These are phyloP conservation scores for Martiniozyma abietophila DNA, from an alignment of 805 yeast species.

Conservation along the genomic window DNA sequence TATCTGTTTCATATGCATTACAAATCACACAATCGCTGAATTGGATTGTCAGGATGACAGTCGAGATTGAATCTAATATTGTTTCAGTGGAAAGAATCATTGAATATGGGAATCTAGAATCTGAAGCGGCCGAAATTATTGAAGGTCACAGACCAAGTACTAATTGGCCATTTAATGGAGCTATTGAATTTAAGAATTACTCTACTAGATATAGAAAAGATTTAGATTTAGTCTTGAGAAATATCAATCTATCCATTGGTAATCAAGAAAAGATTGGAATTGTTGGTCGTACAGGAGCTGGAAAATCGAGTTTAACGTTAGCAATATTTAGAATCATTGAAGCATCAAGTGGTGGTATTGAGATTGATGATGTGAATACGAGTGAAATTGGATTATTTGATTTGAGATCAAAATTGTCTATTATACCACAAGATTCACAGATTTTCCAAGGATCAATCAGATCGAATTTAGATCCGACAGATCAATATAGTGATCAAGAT, in stretches of 20 bases:
- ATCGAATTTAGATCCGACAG: constrained; percentile 80
- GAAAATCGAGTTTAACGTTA: constrained; percentile 77
- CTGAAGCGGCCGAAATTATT: constrained; percentile 69
- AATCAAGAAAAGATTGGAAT: constrained; percentile 85
- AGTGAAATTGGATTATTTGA: constrained; percentile 65
- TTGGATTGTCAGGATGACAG: constrained; percentile 98
- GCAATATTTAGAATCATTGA: constrained; percentile 84
- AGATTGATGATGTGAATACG: constrained; percentile 63
- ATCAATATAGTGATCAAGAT: constrained; percentile 57
- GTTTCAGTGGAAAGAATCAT: constrained; percentile 68
- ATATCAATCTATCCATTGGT: constrained; percentile 52
- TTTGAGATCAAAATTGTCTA: constrained; percentile 66
- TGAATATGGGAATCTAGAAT: constrained; percentile 40
- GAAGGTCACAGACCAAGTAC: constrained; percentile 48
- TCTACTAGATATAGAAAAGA: constrained; percentile 80
- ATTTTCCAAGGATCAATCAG: constrained; percentile 81
- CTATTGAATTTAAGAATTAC: constrained; percentile 57
- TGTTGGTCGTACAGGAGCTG: constrained; percentile 97
- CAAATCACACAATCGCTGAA: constrained; percentile 89
- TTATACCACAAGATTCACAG: constrained; percentile 92
- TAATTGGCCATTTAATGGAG: constrained; percentile 69
- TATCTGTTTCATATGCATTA: constrained; percentile 86
- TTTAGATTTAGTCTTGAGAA: constrained; percentile 68
- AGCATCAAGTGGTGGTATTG: constrained; percentile 50
- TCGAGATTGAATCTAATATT: constrained; percentile 94